These are phyloP conservation scores for Chaetomium tenue DNA, from an alignment of 495 filamentous ascomycete genomes.

Conservation along the genomic window DNA sequence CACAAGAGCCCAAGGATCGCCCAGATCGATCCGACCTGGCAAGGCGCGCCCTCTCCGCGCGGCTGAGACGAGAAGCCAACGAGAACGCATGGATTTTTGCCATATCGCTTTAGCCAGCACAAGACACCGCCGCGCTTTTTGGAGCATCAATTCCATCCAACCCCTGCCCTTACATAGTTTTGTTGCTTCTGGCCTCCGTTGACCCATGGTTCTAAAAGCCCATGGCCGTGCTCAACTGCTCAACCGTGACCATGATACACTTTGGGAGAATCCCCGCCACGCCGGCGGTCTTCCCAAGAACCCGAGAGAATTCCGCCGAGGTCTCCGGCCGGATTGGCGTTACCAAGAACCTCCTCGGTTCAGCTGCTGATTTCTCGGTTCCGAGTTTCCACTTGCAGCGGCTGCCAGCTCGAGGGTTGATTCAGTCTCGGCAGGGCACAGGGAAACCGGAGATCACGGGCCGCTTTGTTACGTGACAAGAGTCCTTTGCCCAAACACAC, in stretches of 20 bases:
- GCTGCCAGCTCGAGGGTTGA: not conserved
- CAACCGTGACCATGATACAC: conserved; percentile 15
- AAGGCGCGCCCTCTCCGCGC: not conserved
- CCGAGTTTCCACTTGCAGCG: conserved; percentile 3
- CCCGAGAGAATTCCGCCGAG: not conserved
- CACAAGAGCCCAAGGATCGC: not conserved
- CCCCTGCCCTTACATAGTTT: conserved; percentile 12
- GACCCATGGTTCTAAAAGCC: too few relatives aligned
- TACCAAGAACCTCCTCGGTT: not conserved
- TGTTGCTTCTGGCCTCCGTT: conserved; percentile 6
- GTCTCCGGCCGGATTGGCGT: not conserved
- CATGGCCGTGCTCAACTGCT: too few relatives aligned
- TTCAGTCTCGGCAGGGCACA: conserved; percentile 14
- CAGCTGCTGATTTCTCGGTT: conserved; percentile 20
- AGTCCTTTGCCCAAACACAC: too few relatives aligned
- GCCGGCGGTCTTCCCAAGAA: not conserved
- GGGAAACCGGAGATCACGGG: conserved; percentile 8
- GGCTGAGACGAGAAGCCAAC: not conserved
- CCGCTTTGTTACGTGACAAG: not conserved
- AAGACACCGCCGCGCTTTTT: conserved; percentile 5
- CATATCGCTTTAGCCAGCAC: conserved; percentile 14
- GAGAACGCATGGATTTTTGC: not conserved
- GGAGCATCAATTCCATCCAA: conserved; percentile 14
- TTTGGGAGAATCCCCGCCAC: conserved; percentile 15
- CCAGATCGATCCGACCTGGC: not conserved